Evolutionary conservation across 2,329 filamentous ascomycete species (phyloP).

Genomic region (Colletotrichum ledebouriae): DNA sequence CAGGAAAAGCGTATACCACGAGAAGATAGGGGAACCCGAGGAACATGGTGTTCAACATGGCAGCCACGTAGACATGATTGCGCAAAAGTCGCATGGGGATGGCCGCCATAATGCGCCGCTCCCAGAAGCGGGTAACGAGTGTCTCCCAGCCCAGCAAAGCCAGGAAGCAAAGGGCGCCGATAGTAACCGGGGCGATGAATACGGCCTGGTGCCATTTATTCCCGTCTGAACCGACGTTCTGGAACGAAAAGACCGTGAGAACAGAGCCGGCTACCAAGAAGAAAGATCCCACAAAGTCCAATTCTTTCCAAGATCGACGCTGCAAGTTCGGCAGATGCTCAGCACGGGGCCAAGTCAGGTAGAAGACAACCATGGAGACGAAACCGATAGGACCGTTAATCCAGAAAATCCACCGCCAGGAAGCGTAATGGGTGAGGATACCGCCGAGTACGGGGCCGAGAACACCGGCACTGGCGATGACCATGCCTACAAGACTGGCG

Average conservation of each 20-base stretch:
- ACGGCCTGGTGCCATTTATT: conserved; percentile 57
- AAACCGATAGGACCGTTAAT: conserved; percentile 68
- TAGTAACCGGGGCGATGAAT: conserved; percentile 58
- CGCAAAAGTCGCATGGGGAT: conserved; percentile 63
- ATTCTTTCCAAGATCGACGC: conserved; percentile 60
- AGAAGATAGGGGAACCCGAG: conserved; percentile 65
- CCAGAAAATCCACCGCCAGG: conserved; percentile 71
- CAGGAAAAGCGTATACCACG: conserved; percentile 63
- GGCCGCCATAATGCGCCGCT: conserved; percentile 54
- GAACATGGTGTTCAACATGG: conserved; percentile 60
- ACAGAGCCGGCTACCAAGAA: conserved; percentile 67
- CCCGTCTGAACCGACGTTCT: conserved; percentile 58
- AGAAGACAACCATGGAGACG: conserved; percentile 61
- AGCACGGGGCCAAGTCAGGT: conserved; percentile 63
- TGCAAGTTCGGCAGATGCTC: conserved; percentile 55
- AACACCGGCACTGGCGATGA: conserved; percentile 63
- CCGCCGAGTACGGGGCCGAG: conserved; percentile 67
- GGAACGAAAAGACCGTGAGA: conserved; percentile 70
- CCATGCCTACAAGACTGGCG: conserved; percentile 61
- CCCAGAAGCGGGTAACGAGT: conserved; percentile 49
- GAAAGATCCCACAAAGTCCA: conserved; percentile 68
- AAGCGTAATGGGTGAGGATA: conserved; percentile 61
- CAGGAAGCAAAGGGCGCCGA: conserved; percentile 54
- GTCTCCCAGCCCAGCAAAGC: conserved; percentile 57
- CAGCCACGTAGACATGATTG: conserved; percentile 60